phyloP scores from a whole-genome alignment of 768 basidiomycete genomes.

The Galerina marginata region DNA sequence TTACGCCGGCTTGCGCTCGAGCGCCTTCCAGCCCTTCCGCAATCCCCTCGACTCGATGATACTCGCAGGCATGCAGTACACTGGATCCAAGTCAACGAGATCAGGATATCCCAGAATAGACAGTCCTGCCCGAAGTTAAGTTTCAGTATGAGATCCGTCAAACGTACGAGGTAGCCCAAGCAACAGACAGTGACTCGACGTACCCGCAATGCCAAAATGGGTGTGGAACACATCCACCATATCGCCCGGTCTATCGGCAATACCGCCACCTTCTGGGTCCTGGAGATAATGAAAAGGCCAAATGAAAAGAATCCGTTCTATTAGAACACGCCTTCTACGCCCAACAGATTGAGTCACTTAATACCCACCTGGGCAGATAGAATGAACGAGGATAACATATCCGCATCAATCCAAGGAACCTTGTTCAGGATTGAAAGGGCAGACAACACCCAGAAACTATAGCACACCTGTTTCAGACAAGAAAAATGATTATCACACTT shows the following conservation, averaged over 20 bases:
- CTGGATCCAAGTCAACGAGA: constrained; percentile 86
- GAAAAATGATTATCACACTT: constrained; percentile 1
- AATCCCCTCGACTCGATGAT: constrained; percentile 76
- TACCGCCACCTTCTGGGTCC: constrained; percentile 91
- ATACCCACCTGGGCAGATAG: constrained; percentile 78
- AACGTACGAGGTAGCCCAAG: not conserved
- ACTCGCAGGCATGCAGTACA: constrained; percentile 92
- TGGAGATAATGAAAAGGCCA: constrained; percentile 35
- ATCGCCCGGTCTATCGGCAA: constrained; percentile 92
- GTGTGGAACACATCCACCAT: constrained; percentile 99
- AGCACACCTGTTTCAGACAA: constrained; percentile 75
- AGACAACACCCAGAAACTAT: constrained; percentile 96
- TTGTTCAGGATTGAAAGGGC: constrained; percentile 84
- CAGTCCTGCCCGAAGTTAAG: constrained; percentile 55
- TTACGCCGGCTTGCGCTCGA: constrained; percentile 33
- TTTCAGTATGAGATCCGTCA: not conserved
- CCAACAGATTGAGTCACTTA: not conserved
- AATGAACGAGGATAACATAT: constrained; percentile 82
- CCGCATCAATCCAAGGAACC: constrained; percentile 85
- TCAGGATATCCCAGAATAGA: constrained; percentile 89
- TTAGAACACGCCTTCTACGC: constrained; percentile 1
- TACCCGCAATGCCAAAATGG: constrained; percentile 87
- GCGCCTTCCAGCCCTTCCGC: constrained; percentile 65
- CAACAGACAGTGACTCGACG: constrained; percentile 12
- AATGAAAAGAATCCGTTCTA: not conserved